These are phyloP conservation scores for Simplicillium aogashimaense DNA, from an alignment of 2,329 filamentous ascomycete genomes.

Conservation along the genomic window DNA sequence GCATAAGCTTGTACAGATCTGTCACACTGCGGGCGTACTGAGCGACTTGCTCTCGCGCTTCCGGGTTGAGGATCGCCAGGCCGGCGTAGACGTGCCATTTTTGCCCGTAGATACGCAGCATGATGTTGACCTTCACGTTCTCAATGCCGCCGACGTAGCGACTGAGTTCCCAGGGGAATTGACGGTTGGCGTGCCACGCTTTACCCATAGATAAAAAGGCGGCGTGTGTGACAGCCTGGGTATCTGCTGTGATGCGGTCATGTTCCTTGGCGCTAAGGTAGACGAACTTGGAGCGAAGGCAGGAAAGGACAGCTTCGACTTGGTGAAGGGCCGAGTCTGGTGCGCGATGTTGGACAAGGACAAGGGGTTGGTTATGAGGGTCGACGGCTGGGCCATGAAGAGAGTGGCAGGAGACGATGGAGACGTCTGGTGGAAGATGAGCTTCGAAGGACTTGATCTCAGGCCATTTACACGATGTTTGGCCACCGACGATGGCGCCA, in stretches of 20 bases:
- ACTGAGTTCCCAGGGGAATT: conserved; percentile 95
- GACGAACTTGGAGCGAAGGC: conserved; percentile 77
- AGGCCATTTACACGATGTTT: conserved; percentile 96
- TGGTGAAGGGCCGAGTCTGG: conserved; percentile 65
- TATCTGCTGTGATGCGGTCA: conserved; percentile 96
- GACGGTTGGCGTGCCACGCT: conserved; percentile 88
- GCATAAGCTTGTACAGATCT: conserved; percentile 93
- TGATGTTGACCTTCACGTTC: conserved; percentile 99
- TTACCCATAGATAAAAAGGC: conserved; percentile 97
- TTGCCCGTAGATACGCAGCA: conserved; percentile 91
- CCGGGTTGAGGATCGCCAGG: conserved; percentile 90
- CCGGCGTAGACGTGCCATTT: conserved; percentile 99
- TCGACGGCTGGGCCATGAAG: conserved; percentile 90
- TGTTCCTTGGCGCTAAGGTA: conserved; percentile 80
- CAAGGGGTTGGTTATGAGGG: conserved; percentile 79
- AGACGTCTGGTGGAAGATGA: conserved; percentile 76
- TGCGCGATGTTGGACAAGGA: conserved; percentile 87
- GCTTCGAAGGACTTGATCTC: conserved; percentile 91
- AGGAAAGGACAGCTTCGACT: conserved; percentile 72
- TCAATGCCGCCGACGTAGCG: conserved; percentile 96
- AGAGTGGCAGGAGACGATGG: conserved; percentile 93
- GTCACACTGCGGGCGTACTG: conserved; percentile 92
- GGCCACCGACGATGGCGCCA: conserved; percentile 89
- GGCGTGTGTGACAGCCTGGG: conserved; percentile 94
- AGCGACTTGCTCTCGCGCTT: conserved; percentile 82